Conservation (phyloP, 352 stramenopile species). For the Globisporangium nunn region DNA sequence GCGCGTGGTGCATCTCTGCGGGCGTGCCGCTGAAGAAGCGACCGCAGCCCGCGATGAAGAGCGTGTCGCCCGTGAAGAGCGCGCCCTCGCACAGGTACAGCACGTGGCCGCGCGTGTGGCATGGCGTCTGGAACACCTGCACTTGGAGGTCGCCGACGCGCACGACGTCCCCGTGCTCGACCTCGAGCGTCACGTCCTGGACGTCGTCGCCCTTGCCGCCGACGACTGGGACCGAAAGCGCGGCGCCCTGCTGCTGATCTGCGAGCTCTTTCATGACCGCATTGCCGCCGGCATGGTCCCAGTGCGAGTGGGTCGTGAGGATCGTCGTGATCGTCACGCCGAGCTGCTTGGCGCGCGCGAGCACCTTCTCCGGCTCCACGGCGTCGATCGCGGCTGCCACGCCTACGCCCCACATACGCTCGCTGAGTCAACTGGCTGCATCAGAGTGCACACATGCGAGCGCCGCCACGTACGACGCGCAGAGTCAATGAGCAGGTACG, state of each 20-base stretch:
- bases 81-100: slow-evolving; percentile 58
- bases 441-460: too few species aligned
- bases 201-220: slow-evolving; percentile 68
- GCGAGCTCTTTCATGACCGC: slow-evolving; percentile 49
- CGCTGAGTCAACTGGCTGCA: too few species aligned
- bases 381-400: slow-evolving; percentile 83
- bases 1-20: slow-evolving; percentile 79
- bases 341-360: slow-evolving; percentile 39
- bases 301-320: slow-evolving; percentile 90
- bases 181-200: slow-evolving; percentile 39
- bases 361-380: slow-evolving; percentile 78
- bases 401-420: slow-evolving; percentile 27
- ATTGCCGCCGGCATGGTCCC: slow-evolving; percentile 89
- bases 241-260: slow-evolving; percentile 13
- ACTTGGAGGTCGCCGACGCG: slow-evolving; percentile 52
- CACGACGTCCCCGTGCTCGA: slow-evolving; percentile 62
- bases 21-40: slow-evolving; percentile 79
- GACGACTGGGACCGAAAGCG: slow-evolving; percentile 49
- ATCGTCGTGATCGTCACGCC: slow-evolving; percentile 63
- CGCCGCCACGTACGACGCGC: slow-evolving; percentile 18
- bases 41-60: slow-evolving; percentile 89
- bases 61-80: slow-evolving; percentile 90
- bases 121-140: slow-evolving; percentile 81
- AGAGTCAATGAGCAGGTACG: slow-evolving; percentile 82
- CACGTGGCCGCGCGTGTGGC: slow-evolving; percentile 89